Evolutionary conservation across 1,284 basidiomycete species (phyloP).

Genomic region (Ceratobasidium sp.): DNA sequence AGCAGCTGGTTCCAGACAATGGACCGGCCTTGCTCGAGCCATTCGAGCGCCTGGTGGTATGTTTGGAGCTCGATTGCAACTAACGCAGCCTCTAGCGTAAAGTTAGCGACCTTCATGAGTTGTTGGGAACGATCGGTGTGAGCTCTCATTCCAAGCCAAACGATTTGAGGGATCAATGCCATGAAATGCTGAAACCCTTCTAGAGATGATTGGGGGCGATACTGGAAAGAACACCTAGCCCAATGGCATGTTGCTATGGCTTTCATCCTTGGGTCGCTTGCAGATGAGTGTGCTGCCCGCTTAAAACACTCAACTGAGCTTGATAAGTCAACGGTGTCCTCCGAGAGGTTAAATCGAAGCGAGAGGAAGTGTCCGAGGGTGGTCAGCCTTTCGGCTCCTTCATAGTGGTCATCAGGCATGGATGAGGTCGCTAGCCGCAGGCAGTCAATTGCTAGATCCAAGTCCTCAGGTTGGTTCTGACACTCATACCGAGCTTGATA

Average conservation of each 20-base stretch:
- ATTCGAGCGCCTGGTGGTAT: conserved; percentile 38
- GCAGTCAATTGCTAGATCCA: conserved; percentile 1
- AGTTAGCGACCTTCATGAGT: neutral
- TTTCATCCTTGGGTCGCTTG: neutral
- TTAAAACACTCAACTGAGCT: neutral
- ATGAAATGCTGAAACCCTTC: neutral
- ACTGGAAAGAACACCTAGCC: too few relatives aligned
- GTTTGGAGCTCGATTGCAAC: neutral
- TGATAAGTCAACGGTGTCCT: neutral
- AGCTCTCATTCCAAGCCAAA: neutral
- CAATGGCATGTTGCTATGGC: neutral
- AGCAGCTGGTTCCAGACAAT: conserved; percentile 8
- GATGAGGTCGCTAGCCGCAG: neutral
- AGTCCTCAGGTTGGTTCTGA: neutral
- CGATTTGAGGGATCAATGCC: neutral
- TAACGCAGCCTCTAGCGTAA: neutral
- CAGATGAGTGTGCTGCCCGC: neutral
- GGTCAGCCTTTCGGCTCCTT: too few relatives aligned
- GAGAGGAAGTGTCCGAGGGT: neutral
- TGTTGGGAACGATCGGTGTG: neutral
- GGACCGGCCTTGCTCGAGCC: conserved; percentile 43
- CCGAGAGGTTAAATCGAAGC: neutral
- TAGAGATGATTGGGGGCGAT: neutral
- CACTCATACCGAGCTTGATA: neutral
- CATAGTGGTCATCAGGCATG: too few relatives aligned